Conservation (phyloP, 2,329 filamentous ascomycete species). For the Apiospora sp. region DNA sequence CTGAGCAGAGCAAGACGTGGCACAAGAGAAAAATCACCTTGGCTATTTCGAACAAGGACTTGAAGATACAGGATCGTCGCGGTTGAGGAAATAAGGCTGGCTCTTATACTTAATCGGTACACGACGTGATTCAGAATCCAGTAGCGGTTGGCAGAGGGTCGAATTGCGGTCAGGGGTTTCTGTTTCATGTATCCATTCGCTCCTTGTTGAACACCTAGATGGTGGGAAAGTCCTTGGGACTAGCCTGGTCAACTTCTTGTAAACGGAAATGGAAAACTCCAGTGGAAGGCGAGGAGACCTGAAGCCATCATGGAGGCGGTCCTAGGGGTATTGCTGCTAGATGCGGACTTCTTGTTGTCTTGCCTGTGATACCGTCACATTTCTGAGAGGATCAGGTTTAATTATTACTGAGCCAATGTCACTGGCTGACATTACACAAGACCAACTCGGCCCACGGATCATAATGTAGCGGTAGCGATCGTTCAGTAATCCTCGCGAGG, state of each 20-base stretch:
- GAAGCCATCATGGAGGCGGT: not conserved
- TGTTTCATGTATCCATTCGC: not conserved
- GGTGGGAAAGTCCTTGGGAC: not conserved
- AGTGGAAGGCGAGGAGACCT: not conserved
- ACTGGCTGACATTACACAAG: not conserved
- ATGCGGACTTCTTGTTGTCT: not conserved
- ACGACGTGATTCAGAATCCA: not conserved
- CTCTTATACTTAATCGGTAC: not conserved
- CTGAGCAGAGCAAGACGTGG: not conserved
- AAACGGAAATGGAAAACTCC: not conserved
- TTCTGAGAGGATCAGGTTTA: not conserved
- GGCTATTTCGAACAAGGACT: conserved; percentile 9
- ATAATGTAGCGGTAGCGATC: not conserved
- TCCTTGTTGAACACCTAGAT: not conserved
- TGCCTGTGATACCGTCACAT: not conserved
- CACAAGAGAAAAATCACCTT: not conserved
- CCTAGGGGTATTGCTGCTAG: too few relatives aligned
- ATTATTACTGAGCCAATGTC: not conserved
- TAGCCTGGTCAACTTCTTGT: not conserved
- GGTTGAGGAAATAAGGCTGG: not conserved
- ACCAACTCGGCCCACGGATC: not conserved
- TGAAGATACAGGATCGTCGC: not conserved
- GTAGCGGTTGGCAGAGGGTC: not conserved
- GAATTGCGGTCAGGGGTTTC: not conserved
- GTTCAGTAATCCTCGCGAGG: not conserved